These are phyloP conservation scores for Aspergillus baeticus DNA, from an alignment of 495 filamentous ascomycete genomes.

Conservation along the genomic window DNA sequence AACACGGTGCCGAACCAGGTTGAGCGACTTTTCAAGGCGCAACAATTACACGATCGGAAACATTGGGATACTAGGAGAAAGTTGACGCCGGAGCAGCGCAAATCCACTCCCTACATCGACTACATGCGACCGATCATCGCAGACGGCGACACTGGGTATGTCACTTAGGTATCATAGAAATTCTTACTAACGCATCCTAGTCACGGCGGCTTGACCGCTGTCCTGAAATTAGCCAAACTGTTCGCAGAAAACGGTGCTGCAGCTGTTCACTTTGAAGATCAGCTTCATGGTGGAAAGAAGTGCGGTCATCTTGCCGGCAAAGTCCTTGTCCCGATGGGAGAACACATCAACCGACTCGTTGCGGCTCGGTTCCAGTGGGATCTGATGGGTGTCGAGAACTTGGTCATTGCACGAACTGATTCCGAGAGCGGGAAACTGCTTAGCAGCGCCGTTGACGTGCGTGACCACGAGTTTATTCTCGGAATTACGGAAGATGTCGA, in stretches of 20 bases:
- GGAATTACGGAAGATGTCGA: constrained; percentile 72
- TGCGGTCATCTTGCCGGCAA: constrained; percentile 97
- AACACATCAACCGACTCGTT: constrained; percentile 93
- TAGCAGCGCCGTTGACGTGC: constrained; percentile 84
- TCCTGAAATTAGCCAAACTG: constrained; percentile 94
- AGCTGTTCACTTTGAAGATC: constrained; percentile 96
- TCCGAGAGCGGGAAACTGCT: constrained; percentile 90
- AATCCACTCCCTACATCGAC: constrained; percentile 77
- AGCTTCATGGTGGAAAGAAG: constrained; percentile 97
- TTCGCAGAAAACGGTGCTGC: constrained; percentile 99
- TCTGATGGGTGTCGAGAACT: constrained; percentile 90
- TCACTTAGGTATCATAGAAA: neutral
- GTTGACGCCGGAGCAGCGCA: constrained; percentile 68
- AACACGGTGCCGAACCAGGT: constrained; percentile 99
- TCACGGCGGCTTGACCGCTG: constrained; percentile 85
- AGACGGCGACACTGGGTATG: constrained; percentile 91
- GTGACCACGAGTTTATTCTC: constrained; percentile 95
- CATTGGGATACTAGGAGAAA: constrained; percentile 84
- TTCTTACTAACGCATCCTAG: constrained; percentile 16
- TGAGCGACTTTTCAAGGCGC: constrained; percentile 91
- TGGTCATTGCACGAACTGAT: constrained; percentile 93
- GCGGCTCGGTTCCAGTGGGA: constrained; percentile 98
- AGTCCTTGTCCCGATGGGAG: constrained; percentile 88
- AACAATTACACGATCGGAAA: constrained; percentile 94
- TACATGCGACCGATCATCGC: constrained; percentile 94